phyloP scores from a whole-genome alignment of 179 eudicot genomes.

The Vitellaria paradoxa region DNA sequence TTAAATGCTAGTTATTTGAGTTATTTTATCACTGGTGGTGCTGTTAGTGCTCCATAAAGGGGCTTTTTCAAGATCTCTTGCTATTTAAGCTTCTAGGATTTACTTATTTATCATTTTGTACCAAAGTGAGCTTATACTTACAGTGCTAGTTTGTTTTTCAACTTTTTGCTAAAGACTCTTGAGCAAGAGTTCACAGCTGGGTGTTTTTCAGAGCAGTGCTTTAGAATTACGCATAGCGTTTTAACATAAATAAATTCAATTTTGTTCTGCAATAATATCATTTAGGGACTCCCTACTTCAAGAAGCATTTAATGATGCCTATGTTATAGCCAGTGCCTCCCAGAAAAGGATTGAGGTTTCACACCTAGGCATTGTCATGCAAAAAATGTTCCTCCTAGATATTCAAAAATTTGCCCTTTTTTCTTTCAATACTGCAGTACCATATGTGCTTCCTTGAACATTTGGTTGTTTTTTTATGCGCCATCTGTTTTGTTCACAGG shows the following conservation, averaged over 20 bases:
- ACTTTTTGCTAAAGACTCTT: background rate
- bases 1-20: constrained; percentile 1
- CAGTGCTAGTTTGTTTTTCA: background rate
- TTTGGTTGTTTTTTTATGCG: background rate
- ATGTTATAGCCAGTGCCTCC: background rate
- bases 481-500: background rate
- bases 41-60: background rate
- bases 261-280: constrained; percentile 2
- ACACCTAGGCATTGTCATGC: background rate
- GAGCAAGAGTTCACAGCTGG: too few relatives aligned
- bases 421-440: background rate
- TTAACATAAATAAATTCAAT: background rate
- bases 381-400: background rate
- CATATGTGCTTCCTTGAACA: too few relatives aligned
- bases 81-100: background rate
- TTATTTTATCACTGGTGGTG: background rate
- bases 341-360: background rate
- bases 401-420: background rate
- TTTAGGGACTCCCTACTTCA: background rate
- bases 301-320: constrained; percentile 3
- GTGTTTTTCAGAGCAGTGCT: too few relatives aligned
- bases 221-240: background rate
- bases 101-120: background rate
- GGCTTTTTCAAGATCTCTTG: background rate
- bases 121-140: background rate